Evolutionary conservation across 345 rosid genomes (phyloP).

Genomic region (Alliaria petiolata): DNA sequence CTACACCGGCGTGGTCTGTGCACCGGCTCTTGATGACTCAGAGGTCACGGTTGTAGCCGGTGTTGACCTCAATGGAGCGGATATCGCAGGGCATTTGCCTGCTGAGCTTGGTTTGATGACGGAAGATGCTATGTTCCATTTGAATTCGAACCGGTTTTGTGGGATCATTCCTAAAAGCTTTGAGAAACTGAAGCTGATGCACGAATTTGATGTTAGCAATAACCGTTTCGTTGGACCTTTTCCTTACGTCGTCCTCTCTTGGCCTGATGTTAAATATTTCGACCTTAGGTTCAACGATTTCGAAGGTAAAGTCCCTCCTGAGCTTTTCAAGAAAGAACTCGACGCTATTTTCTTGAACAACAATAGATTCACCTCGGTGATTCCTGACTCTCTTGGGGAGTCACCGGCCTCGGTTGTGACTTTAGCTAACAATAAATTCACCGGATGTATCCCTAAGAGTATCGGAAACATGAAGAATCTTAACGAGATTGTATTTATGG

Average conservation of each 20-base stretch:
- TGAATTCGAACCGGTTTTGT: slow-evolving; percentile 80
- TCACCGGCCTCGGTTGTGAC: slow-evolving; percentile 60
- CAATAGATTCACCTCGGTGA: slow-evolving; percentile 63
- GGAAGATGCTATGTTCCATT: slow-evolving; percentile 62
- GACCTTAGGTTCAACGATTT: slow-evolving; percentile 77
- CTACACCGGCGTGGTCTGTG: slow-evolving; percentile 76
- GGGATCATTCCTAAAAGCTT: slow-evolving; percentile 72
- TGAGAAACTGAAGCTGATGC: slow-evolving; percentile 47
- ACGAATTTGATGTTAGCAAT: slow-evolving; percentile 83
- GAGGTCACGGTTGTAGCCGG: slow-evolving; percentile 57
- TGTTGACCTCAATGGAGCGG: slow-evolving; percentile 72
- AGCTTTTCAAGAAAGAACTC: slow-evolving; percentile 44
- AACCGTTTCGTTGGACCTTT: slow-evolving; percentile 76
- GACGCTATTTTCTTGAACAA: slow-evolving; percentile 78
- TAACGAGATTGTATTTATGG: slow-evolving; percentile 56
- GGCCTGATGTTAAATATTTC: slow-evolving; percentile 54
- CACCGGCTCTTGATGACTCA: slow-evolving; percentile 56
- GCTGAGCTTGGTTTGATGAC: slow-evolving; percentile 63
- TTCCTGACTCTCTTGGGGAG: slow-evolving; percentile 66
- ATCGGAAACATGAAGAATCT: slow-evolving; percentile 65
- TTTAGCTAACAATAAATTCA: slow-evolving; percentile 69
- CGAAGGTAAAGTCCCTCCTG: slow-evolving; percentile 63
- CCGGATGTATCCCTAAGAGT: slow-evolving; percentile 67
- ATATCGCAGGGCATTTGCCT: slow-evolving; percentile 83
- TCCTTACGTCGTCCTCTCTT: slow-evolving; percentile 47